phyloP scores from a whole-genome alignment of 148 eudicot species.

The Chenopodium album region DNA sequence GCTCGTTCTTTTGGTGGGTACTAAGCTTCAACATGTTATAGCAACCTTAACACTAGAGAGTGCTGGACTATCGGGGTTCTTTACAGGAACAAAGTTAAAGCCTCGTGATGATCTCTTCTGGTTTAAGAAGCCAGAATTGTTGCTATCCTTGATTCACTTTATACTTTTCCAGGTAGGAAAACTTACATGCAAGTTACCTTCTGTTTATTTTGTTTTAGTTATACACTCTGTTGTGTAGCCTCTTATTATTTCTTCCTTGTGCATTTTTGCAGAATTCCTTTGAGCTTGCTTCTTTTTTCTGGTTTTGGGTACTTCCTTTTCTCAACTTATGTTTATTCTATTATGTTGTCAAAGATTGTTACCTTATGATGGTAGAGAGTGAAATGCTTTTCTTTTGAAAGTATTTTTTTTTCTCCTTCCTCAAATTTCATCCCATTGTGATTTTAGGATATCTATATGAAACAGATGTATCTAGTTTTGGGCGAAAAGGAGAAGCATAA shows the following conservation, averaged over 20 bases:
- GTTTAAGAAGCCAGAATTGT: constrained; percentile 84
- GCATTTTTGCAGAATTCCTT: constrained; percentile 78
- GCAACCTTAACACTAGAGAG: constrained; percentile 94
- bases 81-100: constrained; percentile 56
- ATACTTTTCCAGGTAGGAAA: constrained; percentile 91
- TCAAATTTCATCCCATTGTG: neutral
- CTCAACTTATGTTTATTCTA: neutral
- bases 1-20: constrained; percentile 85
- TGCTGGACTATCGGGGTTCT: constrained; percentile 65
- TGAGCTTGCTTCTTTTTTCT: constrained; percentile 97
- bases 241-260: constrained; percentile 22
- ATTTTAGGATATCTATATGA: neutral
- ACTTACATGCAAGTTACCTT: constrained; percentile 2
- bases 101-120: constrained; percentile 97
- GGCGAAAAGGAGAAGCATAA: neutral
- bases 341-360: neutral
- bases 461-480: neutral
- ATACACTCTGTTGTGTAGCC: neutral
- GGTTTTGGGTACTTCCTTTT: constrained; percentile 87
- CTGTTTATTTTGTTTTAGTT: neutral
- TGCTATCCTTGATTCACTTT: constrained; percentile 88
- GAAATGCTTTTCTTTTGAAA: neutral
- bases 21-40: constrained; percentile 82
- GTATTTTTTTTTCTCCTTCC: neutral
- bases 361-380: neutral